phyloP scores from a whole-genome alignment of 139 green algal species.

The Chlorella sp. region DNA sequence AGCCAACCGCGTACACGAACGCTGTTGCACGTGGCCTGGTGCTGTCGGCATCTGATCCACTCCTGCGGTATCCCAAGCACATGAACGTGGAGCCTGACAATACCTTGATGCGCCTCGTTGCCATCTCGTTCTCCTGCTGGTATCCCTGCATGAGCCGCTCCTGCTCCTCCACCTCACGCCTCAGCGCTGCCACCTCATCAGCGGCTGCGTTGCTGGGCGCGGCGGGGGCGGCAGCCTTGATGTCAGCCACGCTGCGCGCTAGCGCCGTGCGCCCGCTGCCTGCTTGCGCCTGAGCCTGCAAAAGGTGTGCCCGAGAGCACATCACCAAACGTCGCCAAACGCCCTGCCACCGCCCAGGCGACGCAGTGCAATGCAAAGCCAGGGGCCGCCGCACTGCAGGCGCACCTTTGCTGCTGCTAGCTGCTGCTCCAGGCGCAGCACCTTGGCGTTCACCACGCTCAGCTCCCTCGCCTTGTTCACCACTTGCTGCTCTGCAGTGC shows the following conservation, averaged over 20 bases:
- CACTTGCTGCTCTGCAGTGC: neutral
- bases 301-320: neutral
- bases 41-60: too few species aligned
- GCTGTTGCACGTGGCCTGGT: too few species aligned
- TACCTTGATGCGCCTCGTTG: slow-evolving; percentile 44
- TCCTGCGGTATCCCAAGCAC: too few species aligned
- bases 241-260: neutral
- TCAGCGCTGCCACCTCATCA: slow-evolving; percentile 36
- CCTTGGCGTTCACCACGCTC: neutral
- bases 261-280: neutral
- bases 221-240: neutral
- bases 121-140: slow-evolving; percentile 52
- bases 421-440: neutral
- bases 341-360: neutral
- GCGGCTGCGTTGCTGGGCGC: slow-evolving; percentile 8
- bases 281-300: neutral
- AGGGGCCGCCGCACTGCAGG: neutral
- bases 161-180: slow-evolving; percentile 43
- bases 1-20: too few species aligned
- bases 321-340: neutral
- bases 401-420: neutral
- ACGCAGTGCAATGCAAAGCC: neutral
- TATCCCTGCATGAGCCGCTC: slow-evolving; percentile 51
- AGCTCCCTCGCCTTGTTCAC: neutral
- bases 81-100: too few species aligned